A percentile compares a stretch with the other conserved stretches of the same genome.
Conservation (phyloP, 2,329 filamentous ascomycete genomes). For the Nemania bipapillata region DNA sequence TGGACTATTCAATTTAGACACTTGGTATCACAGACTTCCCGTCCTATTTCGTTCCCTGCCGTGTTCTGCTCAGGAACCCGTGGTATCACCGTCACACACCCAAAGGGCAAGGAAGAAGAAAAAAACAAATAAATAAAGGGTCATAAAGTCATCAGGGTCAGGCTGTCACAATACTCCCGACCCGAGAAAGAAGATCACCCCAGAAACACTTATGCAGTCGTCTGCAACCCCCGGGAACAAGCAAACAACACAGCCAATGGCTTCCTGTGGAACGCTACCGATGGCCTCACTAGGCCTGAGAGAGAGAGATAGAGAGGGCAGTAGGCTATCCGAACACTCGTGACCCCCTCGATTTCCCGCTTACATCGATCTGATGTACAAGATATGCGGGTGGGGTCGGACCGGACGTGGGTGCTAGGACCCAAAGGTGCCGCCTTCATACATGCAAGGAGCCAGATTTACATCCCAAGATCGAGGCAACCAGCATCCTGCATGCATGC, state of each 20-base stretch:
- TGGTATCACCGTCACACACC: slow-evolving; percentile 20
- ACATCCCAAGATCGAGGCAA: slow-evolving; percentile 19
- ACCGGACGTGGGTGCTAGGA: not conserved
- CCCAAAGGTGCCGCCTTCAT: slow-evolving; percentile 12
- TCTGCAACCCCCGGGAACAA: not conserved
- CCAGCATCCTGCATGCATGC: slow-evolving; percentile 27
- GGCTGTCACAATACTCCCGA: not conserved
- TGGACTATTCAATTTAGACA: slow-evolving; percentile 21
- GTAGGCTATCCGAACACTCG: slow-evolving; percentile 5
- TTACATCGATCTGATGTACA: slow-evolving; percentile 18
- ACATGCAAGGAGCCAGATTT: slow-evolving; percentile 18
- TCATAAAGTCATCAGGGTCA: slow-evolving; percentile 28
- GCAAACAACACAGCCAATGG: slow-evolving; percentile 17
- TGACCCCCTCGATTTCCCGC: slow-evolving; percentile 16
- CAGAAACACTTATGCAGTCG: not conserved
- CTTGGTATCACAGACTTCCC: slow-evolving; percentile 24
- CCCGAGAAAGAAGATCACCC: not conserved
- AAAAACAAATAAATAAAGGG: not conserved
- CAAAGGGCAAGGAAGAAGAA: not conserved
- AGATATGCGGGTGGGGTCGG: slow-evolving; percentile 23
- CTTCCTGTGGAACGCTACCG: not conserved
- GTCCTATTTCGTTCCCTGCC: not conserved
- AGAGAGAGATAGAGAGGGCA: not conserved
- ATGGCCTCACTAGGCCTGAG: not conserved
- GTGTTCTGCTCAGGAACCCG: not conserved